These are phyloP conservation scores for Trichosporon asahii DNA, from an alignment of 1,284 basidiomycete species.

Conservation along the genomic window DNA sequence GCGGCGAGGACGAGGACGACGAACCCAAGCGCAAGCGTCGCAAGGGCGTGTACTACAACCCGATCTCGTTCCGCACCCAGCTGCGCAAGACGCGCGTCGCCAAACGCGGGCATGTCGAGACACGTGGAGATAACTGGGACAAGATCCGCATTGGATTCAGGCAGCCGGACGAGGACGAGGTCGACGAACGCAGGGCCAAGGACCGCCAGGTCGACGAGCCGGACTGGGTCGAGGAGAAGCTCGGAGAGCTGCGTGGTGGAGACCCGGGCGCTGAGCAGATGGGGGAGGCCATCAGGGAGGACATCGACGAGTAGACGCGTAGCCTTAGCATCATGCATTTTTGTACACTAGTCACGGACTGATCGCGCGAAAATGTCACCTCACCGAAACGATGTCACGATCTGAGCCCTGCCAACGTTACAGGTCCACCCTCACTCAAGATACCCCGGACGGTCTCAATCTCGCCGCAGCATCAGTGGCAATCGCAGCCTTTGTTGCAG, in stretches of 20 bases:
- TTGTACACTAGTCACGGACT: not conserved
- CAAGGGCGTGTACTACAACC: constrained; percentile 79
- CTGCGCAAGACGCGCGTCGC: constrained; percentile 70
- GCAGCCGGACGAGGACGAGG: constrained; percentile 29
- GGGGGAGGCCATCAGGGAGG: constrained; percentile 2
- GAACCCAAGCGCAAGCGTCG: constrained; percentile 42
- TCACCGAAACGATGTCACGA: no score
- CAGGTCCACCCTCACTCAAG: no score
- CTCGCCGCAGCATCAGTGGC: not conserved
- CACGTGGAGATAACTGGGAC: constrained; percentile 34
- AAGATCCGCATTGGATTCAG: constrained; percentile 40
- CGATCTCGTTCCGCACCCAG: constrained; percentile 77
- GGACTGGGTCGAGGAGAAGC: constrained; percentile 34
- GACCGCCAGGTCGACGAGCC: constrained; percentile 32
- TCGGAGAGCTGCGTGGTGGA: constrained; percentile 6
- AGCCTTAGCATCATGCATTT: constrained; percentile 8
- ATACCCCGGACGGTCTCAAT: no score
- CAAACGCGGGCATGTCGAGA: constrained; percentile 27
- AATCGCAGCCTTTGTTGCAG: not conserved
- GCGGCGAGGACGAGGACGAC: constrained; percentile 19
- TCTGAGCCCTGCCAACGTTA: no score
- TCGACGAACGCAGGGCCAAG: constrained; percentile 16
- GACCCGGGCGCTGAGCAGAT: not conserved
- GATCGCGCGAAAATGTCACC: no score
- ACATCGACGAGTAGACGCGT: constrained; percentile 2